Evolutionary conservation across 179 eudicot genomes (phyloP).

Genomic region (Spinacia oleracea): DNA sequence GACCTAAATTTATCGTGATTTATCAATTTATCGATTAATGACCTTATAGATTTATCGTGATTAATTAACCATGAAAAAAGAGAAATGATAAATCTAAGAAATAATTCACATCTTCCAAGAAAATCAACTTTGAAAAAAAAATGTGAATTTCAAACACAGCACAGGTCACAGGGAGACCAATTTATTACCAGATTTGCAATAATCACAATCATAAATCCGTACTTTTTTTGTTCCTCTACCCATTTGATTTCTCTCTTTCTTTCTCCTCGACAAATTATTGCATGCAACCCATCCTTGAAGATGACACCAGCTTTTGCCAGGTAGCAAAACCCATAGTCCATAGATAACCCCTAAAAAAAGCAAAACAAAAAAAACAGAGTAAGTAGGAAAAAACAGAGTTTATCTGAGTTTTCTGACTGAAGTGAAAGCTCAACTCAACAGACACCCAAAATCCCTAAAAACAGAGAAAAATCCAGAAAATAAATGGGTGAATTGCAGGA

Average conservation of each 20-base stretch:
- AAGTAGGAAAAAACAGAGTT: conserved; percentile 12
- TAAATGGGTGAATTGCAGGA: conserved; percentile 20
- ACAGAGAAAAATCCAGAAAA: conserved; percentile 3
- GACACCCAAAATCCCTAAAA: conserved; percentile 21
- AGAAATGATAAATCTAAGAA: too few relatives aligned
- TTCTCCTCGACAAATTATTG: not conserved
- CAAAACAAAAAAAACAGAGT: not conserved
- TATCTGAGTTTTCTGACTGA: conserved; percentile 3
- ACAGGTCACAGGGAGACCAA: not conserved
- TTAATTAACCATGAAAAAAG: too few relatives aligned
- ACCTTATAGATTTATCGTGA: too few relatives aligned
- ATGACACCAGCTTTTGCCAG: conserved; percentile 8
- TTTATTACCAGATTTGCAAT: not conserved
- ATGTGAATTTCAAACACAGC: not conserved
- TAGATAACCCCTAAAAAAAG: not conserved
- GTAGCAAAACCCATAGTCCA: not conserved
- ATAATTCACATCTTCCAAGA: too few relatives aligned
- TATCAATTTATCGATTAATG: too few relatives aligned
- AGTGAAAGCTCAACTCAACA: conserved; percentile 31
- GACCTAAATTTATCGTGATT: too few relatives aligned
- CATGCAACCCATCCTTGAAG: not conserved
- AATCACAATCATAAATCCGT: not conserved
- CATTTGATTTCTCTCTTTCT: conserved; percentile 1
- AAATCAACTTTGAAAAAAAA: too few relatives aligned
- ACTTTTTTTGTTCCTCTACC: not conserved